Base-by-base conservation (phyloP, 1,284 basidiomycete species). In the Cryptococcus jaspeensis region DNA sequence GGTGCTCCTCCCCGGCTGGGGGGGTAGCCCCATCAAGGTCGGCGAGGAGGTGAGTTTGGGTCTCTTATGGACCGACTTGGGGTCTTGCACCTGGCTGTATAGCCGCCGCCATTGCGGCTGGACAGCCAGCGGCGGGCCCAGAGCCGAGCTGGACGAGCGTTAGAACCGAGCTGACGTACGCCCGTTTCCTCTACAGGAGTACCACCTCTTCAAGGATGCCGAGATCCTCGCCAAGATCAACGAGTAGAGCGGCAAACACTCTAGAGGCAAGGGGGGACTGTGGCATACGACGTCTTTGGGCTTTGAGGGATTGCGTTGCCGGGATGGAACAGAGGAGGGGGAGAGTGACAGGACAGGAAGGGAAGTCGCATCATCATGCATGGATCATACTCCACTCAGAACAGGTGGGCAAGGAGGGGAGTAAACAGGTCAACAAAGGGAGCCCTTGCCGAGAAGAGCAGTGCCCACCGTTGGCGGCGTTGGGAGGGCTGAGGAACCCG, bases 151-250 rank as follows among this genome's bases (percentile, higher is more conserved):
- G 22, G 15, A 4, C 43, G 23, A 32, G n/a, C 35, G 42, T 52
- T 25, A 52, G 16, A 44, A n/a, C 18, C 23, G 51, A 43, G 20
- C 18, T 13, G 41, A 43, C 23, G 12, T 15, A 39, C 22, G 5
- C 23, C 22, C n/a, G 25, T n/a, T 53, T 38, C 45, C 44, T 48
- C 46, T 38, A 22, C 71, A 94, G 92, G 95, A 98, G 78, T 99
- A 90, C 81, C 89, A 85, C 80, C 81, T 98, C 60, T 97, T 96
- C 86, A 90, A 89, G 79, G 95, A 98, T 80, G 81, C 86, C 38
- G 95, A 98, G 74, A 97, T 98, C 76, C 84, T 98, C 53, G 95
- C 95, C 66, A 97, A 96, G 83, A 93, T 98, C 75, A 84, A 87
- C 79, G 94, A 97, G 83, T 97, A 85, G 56, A 39, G 11, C 28